phyloP scores from a whole-genome alignment of 352 stramenopile species.

The Hyaloperonospora arabidopsidis region DNA sequence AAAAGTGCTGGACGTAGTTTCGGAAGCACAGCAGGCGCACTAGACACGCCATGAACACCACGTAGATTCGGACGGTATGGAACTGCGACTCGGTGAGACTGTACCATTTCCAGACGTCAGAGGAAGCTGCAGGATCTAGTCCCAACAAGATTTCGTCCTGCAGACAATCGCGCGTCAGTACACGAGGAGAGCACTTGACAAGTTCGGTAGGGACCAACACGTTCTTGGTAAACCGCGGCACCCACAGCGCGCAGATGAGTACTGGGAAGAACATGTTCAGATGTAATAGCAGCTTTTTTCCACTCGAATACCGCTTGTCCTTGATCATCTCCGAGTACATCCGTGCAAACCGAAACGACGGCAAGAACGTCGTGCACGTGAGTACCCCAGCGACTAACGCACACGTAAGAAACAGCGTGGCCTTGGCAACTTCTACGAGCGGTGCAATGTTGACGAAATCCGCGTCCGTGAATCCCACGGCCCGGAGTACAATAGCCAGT shows the following conservation, averaged over 20 bases:
- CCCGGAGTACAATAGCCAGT: conserved; percentile 42
- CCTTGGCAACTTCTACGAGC: conserved; percentile 19
- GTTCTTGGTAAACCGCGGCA: conserved; percentile 41
- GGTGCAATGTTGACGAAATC: conserved; percentile 46
- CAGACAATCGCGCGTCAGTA: conserved; percentile 50
- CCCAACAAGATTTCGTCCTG: conserved; percentile 25
- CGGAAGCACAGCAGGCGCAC: conserved; percentile 55
- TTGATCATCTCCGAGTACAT: conserved; percentile 72
- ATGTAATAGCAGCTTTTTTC: conserved; percentile 50
- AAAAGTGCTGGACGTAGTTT: conserved; percentile 61
- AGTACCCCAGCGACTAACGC: conserved; percentile 45
- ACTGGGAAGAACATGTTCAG: conserved; percentile 64
- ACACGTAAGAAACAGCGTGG: conserved; percentile 31
- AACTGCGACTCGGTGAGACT: conserved; percentile 52
- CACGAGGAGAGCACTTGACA: conserved; percentile 37
- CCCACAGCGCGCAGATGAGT: conserved; percentile 44
- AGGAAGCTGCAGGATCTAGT: conserved; percentile 3
- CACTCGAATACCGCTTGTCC: conserved; percentile 23
- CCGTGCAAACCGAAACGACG: conserved; percentile 65
- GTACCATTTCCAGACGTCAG: conserved; percentile 29
- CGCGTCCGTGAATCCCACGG: conserved; percentile 51
- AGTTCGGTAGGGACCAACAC: conserved; percentile 42
- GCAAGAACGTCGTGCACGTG: conserved; percentile 56
- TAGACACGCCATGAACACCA: conserved; percentile 40
- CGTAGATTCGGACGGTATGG: conserved; percentile 39